phyloP scores from a whole-genome alignment of 805 yeast species.

The Cyberlindnera nakhonratchasimensis region DNA sequence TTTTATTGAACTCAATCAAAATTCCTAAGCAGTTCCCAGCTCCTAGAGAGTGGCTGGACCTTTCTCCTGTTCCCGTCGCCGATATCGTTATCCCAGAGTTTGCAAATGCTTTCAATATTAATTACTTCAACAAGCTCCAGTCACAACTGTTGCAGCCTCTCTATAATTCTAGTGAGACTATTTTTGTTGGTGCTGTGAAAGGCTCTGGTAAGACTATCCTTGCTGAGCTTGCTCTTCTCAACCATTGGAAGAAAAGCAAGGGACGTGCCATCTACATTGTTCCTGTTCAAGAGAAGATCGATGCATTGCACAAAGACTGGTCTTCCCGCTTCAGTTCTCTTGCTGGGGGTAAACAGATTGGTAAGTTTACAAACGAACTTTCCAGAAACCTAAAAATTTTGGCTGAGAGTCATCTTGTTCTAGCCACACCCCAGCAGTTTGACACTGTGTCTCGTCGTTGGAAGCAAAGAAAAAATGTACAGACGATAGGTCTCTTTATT shows the following conservation, averaged over 20 bases:
- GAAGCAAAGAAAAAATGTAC: constrained; percentile 73
- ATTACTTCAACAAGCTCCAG: constrained; percentile 67
- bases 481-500: constrained; percentile 62
- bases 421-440: constrained; percentile 80
- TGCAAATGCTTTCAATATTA: constrained; percentile 40
- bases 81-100: constrained; percentile 50
- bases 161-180: constrained; percentile 53
- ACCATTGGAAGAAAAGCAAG: constrained; percentile 65
- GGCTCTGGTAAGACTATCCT: constrained; percentile 72
- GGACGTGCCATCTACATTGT: constrained; percentile 74
- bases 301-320: constrained; percentile 51
- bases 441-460: constrained; percentile 73
- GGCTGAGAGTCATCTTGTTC: constrained; percentile 58
- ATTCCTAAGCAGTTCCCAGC: constrained; percentile 65
- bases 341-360: constrained; percentile 56
- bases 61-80: constrained; percentile 46
- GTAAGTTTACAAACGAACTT: constrained; percentile 51
- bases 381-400: constrained; percentile 51
- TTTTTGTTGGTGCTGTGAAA: constrained; percentile 67
- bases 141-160: constrained; percentile 63
- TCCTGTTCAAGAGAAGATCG: constrained; percentile 57
- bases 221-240: constrained; percentile 70
- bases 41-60: constrained; percentile 53
- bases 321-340: constrained; percentile 39
- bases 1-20: constrained; percentile 47